A percentile compares a stretch with the other conserved stretches of the same genome.
phyloP scores from a whole-genome alignment of 2,329 filamentous ascomycete species.

The Balansia obtecta region DNA sequence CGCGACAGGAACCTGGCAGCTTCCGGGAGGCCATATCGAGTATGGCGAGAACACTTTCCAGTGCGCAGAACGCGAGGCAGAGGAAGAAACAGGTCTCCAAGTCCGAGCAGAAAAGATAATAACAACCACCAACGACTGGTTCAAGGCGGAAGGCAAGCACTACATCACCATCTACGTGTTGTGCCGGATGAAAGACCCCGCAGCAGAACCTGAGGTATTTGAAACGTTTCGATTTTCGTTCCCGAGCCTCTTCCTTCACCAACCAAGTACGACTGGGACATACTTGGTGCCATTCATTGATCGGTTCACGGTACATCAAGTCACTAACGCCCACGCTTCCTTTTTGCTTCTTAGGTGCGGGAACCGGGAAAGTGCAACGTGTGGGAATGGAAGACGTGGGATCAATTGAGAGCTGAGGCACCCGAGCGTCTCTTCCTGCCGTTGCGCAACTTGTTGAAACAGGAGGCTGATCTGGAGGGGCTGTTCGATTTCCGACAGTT shows the following conservation, averaged over 20 bases:
- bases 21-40: conserved; percentile 68
- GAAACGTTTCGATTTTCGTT: no score
- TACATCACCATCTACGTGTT: conserved; percentile 63
- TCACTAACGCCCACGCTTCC: background rate
- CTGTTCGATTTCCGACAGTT: background rate
- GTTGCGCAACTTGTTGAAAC: background rate
- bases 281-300: background rate
- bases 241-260: no score
- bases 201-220: conserved; percentile 38
- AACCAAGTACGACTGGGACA: no score
- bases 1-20: conserved; percentile 43
- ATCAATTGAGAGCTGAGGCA: background rate
- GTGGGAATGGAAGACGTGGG: conserved; percentile 3
- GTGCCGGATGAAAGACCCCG: conserved; percentile 33
- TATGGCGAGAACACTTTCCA: conserved; percentile 47
- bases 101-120: conserved; percentile 41
- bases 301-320: background rate
- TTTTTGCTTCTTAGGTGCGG: background rate
- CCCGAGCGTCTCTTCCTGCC: background rate
- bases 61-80: conserved; percentile 54
- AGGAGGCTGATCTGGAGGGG: background rate
- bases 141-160: conserved; percentile 48
- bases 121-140: conserved; percentile 55
- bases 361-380: conserved; percentile 23
- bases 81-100: conserved; percentile 57